A percentile compares a stretch with the other conserved stretches of the same genome.
Evolutionary conservation across 495 filamentous ascomycete species (phyloP).

Genomic region (Hypoxylon lenormandii): DNA sequence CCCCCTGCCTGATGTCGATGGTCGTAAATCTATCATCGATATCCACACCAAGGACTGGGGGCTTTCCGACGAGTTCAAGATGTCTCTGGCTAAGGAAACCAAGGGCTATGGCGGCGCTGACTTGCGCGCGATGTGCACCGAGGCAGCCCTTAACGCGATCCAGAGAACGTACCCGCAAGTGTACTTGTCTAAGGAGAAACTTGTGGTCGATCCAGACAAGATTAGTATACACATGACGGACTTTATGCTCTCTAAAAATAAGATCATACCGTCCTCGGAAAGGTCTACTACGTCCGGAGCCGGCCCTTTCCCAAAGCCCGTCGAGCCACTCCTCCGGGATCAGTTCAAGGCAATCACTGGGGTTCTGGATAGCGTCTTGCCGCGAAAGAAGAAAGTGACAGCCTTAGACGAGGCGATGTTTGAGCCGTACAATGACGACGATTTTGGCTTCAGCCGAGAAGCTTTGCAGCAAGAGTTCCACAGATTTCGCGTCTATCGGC

Average conservation of each 20-base stretch:
- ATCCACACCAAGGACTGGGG: conserved; percentile 97
- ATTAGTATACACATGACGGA: conserved; percentile 89
- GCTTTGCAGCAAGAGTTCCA: conserved; percentile 91
- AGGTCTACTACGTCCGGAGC: conserved; percentile 85
- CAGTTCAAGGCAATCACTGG: conserved; percentile 74
- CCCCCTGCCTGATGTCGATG: conserved; percentile 83
- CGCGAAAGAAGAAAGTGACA: conserved; percentile 83
- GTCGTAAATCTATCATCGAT: conserved; percentile 84
- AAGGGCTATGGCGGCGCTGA: conserved; percentile 98
- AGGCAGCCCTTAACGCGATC: conserved; percentile 97
- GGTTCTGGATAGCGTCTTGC: conserved; percentile 80
- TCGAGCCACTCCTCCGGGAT: conserved; percentile 83
- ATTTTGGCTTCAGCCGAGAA: conserved; percentile 83
- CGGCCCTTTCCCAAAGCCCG: conserved; percentile 75
- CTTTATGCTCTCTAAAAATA: conserved; percentile 96
- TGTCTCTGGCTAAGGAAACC: conserved; percentile 83
- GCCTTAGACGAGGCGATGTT: conserved; percentile 93
- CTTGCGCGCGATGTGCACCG: conserved; percentile 90
- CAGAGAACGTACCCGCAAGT: conserved; percentile 96
- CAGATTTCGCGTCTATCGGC: conserved; percentile 85
- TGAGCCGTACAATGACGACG: conserved; percentile 82
- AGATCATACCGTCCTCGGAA: conserved; percentile 93
- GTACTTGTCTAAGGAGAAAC: conserved; percentile 89
- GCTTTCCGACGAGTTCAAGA: conserved; percentile 79
- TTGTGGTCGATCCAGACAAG: conserved; percentile 83